Evolutionary conservation across 2,329 filamentous ascomycete genomes (phyloP).

Genomic region (Magnaporthiopsis rhizophila): DNA sequence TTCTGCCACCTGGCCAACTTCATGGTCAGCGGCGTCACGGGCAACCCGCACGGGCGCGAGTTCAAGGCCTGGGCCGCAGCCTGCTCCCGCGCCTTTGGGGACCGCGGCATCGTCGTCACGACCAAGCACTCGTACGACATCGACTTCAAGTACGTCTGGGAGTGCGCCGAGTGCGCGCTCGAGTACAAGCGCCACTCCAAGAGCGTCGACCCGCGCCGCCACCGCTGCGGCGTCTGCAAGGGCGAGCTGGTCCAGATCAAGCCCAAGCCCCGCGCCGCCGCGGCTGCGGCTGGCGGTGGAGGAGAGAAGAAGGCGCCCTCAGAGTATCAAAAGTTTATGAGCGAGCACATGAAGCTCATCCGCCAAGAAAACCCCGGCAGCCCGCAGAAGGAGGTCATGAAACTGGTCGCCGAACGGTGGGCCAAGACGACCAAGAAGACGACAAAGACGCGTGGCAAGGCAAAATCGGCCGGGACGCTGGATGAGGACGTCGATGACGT

Average conservation of each 20-base stretch:
- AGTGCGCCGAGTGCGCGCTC: slow-evolving; percentile 58
- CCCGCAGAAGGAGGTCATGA: slow-evolving; percentile 62
- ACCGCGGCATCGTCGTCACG: slow-evolving; percentile 66
- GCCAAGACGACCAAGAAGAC: slow-evolving; percentile 32
- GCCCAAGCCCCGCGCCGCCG: slow-evolving; percentile 55
- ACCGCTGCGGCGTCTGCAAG: slow-evolving; percentile 73
- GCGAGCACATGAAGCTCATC: slow-evolving; percentile 57
- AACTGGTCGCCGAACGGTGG: slow-evolving; percentile 56
- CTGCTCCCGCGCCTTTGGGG: slow-evolving; percentile 47
- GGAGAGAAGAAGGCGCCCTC: slow-evolving; percentile 19
- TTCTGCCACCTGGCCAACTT: slow-evolving; percentile 93
- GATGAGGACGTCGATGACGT: background rate
- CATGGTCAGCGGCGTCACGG: slow-evolving; percentile 58
- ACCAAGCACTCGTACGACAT: slow-evolving; percentile 88
- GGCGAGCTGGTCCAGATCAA: slow-evolving; percentile 66
- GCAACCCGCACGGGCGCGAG: slow-evolving; percentile 17
- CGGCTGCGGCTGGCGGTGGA: slow-evolving; percentile 10
- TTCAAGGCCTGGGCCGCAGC: slow-evolving; percentile 18
- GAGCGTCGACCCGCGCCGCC: slow-evolving; percentile 65
- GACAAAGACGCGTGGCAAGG: background rate
- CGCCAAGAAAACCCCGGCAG: slow-evolving; percentile 47
- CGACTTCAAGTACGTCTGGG: slow-evolving; percentile 87
- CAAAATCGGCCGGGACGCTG: background rate
- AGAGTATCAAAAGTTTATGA: slow-evolving; percentile 49
- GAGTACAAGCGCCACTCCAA: slow-evolving; percentile 80